These are phyloP conservation scores for Fraxinus dipetala DNA, from an alignment of 305 asterid genomes.

Conservation along the genomic window DNA sequence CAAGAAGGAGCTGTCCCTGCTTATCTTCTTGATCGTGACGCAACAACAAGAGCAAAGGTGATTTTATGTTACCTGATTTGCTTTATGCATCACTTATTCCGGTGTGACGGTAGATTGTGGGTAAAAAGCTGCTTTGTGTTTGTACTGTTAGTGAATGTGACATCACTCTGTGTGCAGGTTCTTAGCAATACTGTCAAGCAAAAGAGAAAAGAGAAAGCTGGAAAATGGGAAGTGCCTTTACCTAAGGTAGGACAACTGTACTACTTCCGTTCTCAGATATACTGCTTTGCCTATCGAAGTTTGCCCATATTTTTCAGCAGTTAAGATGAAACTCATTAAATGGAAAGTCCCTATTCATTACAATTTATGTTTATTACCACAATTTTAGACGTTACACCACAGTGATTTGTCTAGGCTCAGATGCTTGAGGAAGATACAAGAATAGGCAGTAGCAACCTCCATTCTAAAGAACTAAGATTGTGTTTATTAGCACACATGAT, in stretches of 20 bases:
- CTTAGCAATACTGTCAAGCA: slow-evolving; percentile 96
- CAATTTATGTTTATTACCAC: neutral
- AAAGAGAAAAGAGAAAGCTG: slow-evolving; percentile 94
- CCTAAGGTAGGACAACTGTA: slow-evolving; percentile 61
- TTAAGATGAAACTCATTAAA: neutral
- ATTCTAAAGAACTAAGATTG: neutral
- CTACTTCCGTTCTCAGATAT: neutral
- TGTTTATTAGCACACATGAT: neutral
- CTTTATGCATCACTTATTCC: slow-evolving; percentile 10
- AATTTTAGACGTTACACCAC: neutral
- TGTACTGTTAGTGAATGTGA: neutral
- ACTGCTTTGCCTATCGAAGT: neutral
- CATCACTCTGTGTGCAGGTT: slow-evolving; percentile 42
- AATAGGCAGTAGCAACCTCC: neutral
- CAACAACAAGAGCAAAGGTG: slow-evolving; percentile 88
- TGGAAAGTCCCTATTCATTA: neutral
- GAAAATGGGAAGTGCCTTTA: slow-evolving; percentile 97
- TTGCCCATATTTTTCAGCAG: neutral
- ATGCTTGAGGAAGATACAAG: neutral
- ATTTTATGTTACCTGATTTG: slow-evolving; percentile 7
- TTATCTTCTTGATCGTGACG: slow-evolving; percentile 95
- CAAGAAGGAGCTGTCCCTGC: slow-evolving; percentile 92
- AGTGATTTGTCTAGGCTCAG: neutral
- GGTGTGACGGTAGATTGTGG: neutral
- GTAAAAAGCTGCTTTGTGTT: neutral